Base-by-base conservation (phyloP, 2,329 filamentous ascomycete genomes). In the Aspergillus persii region DNA sequence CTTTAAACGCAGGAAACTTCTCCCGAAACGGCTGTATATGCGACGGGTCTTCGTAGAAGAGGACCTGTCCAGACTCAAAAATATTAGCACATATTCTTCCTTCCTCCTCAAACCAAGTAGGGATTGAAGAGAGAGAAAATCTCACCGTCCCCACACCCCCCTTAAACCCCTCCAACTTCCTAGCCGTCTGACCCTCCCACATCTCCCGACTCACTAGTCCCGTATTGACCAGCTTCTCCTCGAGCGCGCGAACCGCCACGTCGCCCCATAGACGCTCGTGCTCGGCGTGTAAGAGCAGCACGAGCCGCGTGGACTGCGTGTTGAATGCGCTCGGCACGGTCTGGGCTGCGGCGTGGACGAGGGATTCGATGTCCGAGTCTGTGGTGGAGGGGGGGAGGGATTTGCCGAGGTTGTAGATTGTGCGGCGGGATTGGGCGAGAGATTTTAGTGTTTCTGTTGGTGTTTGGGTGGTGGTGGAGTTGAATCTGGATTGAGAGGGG, bases 281-380 rank as follows among this genome's bases (percentile, higher is more conserved):
- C 76, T 96, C 90, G 62, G 84, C 85, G 70, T 89, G 88, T 70
- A 95, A 83, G 56, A 97, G 85, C 54, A 96, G 84, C 51, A 96
- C 84, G 59, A 89, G 79, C 60, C 93, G 88, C 66, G 90, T 89
- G 66, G 87, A 87, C 81, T 96, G 93, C 47, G 87, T 90, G 86
- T 97, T 96, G 88, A 96, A 97, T 64, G 88, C 87, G 54, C 86
- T 89, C 47, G 93, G 93, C 1, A 89, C 83, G 74, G 92, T 82
- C 60, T 86, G 80, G 66, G 95, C 80, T 56, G 86, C 81, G 11
- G 70, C 63, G 55, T 75, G 69, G 39, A 77, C 72, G 31, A 77
- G 68, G 52, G 72, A 68, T 53, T 75, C 70, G 58, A 77, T 68
- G 63, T 73, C 67, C 39, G 70, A 66, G 63, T 77, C 75, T 3